Evolutionary conservation across 495 filamentous ascomycete species (phyloP), one percentile per base, ranked within the genome.

Genomic region (Penicillium flavigenum): DNA sequence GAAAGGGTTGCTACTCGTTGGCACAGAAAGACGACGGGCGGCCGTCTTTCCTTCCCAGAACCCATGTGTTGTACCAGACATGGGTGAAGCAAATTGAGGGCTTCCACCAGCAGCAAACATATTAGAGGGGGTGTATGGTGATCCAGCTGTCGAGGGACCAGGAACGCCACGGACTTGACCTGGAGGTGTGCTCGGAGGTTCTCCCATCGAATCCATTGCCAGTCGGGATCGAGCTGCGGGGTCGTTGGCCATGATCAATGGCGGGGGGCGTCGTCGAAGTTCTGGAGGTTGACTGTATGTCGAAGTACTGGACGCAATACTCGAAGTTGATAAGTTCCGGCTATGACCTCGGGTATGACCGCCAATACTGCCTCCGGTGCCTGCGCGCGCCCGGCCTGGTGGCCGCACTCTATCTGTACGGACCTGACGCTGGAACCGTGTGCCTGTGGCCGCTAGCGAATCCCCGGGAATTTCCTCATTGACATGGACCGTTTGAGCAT

Each of bases 401-500:
- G 89, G 88, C 38, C 92, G 83, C 32, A 96, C 82, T n/a, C 86
- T 78, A 52, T 89, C 86, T 5, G 92, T 96, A 54, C 93, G 83
- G 49, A 96, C 90, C 74, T 98, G 95, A 60, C 95, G 82, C 68
- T 97, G 93, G 67, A 96, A 98, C 22, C 93, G 78, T 26, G 92
- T 95, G 17, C 93, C 91, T 5, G 92, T 96, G 41, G 95, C 95
- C 7, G 94, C 95, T 11, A 98, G 81, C 8, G 95, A 98, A 70
- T 96, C 91, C 16, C 83, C 83, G 4, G 94, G 94, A 19, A 98
- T 98, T 47, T 96, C 93, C 68, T 98, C 95, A 72, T 98, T 96
- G 43, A 95, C 88, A 66, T 98, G 95, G 1, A 98, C 95, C 0
- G 95, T 98, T 66, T 96, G 95, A 16, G 94, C 95, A 76, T 98